Evolutionary conservation across 2,329 filamentous ascomycete species (phyloP).

Genomic region (Ophiostoma piceae): DNA sequence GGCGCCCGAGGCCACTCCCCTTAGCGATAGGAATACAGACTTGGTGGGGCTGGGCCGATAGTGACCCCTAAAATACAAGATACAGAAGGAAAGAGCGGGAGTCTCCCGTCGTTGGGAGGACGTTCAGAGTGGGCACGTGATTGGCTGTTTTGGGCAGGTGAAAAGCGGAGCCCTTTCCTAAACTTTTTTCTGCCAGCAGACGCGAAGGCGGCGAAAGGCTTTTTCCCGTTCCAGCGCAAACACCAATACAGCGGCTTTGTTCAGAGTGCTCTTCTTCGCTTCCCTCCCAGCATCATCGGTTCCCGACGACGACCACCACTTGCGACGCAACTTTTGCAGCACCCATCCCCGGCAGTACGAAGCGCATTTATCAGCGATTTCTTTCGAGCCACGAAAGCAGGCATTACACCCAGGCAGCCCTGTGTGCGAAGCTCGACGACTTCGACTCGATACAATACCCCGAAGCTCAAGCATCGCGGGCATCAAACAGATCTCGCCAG

Average conservation of each 20-base stretch:
- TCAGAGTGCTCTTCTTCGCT: conserved; percentile 2
- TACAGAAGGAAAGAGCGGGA: neutral
- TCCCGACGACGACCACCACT: neutral
- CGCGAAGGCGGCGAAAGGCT: conserved; percentile 19
- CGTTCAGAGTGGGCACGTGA: neutral
- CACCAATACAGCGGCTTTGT: neutral
- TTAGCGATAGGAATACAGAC: neutral
- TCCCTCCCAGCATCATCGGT: conserved; percentile 9
- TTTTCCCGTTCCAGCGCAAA: conserved; percentile 15
- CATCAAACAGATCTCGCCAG: neutral
- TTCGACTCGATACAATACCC: neutral
- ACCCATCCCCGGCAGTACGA: neutral
- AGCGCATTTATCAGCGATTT: neutral
- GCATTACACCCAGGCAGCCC: neutral
- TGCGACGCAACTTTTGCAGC: neutral
- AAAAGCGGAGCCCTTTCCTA: neutral
- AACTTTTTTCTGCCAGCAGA: conserved; percentile 17
- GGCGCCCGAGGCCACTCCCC: neutral
- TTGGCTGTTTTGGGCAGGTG: neutral
- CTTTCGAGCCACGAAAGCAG: neutral
- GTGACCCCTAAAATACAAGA: neutral
- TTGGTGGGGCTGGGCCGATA: neutral
- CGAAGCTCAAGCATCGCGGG: neutral
- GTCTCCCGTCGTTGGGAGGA: neutral
- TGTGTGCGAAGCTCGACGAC: conserved; percentile 9